Conservation (phyloP, 1,139 yeast genomes). For the Protomyces inouyei region DNA sequence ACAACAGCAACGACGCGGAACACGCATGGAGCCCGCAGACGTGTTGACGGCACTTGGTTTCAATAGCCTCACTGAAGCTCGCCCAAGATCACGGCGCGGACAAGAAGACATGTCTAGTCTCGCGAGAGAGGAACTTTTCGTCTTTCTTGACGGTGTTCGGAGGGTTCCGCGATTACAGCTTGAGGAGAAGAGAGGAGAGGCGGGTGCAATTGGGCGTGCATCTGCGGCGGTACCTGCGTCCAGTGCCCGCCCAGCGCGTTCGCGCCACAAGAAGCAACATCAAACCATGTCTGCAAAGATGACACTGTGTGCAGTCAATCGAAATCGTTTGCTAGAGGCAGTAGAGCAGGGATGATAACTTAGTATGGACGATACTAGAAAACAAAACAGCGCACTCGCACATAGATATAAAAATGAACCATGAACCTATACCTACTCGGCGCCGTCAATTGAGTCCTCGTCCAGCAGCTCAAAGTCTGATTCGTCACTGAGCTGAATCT, state of each 20-base stretch:
- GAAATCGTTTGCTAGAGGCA: neutral
- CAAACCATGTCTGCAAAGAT: neutral
- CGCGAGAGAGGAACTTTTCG: neutral
- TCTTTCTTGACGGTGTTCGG: neutral
- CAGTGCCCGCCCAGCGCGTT: neutral
- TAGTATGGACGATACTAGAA: too few species aligned
- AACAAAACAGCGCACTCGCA: too few species aligned
- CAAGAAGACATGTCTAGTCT: neutral
- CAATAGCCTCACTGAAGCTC: neutral
- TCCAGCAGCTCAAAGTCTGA: neutral
- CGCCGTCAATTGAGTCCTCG: neutral
- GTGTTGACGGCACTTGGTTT: neutral
- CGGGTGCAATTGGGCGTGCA: neutral
- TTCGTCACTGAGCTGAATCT: neutral
- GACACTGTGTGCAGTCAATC: neutral
- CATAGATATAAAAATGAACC: neutral
- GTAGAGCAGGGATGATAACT: neutral
- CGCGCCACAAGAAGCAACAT: neutral
- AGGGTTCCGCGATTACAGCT: neutral
- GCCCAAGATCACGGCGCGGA: neutral
- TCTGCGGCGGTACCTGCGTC: neutral
- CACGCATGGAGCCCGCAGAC: neutral
- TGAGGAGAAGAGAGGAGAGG: neutral
- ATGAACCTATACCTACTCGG: neutral
- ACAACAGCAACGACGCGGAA: constrained; percentile 15